Conservation (phyloP, 208 protist species). For the Trypanosoma lewisi region DNA sequence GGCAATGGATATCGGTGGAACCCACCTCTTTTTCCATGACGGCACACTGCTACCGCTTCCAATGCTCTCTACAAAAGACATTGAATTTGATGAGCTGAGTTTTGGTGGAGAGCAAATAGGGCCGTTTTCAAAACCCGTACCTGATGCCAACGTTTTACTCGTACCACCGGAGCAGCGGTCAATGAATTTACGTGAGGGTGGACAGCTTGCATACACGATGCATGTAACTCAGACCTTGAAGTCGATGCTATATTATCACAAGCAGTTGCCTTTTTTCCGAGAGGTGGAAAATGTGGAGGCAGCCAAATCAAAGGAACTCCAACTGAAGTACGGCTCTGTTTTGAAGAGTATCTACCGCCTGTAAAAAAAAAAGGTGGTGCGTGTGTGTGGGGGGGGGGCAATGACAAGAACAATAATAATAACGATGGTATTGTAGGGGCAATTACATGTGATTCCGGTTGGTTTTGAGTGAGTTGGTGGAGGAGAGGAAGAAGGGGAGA, state of each 20-base stretch:
- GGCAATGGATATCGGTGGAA: conserved; percentile 9
- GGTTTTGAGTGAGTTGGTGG: not conserved
- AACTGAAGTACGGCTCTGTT: conserved; percentile 53
- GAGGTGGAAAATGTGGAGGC: conserved; percentile 47
- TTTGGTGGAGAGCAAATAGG: conserved; percentile 9
- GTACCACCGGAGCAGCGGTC: conserved; percentile 26
- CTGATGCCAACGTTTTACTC: conserved; percentile 13
- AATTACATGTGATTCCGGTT: no score
- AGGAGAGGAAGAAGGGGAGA: not conserved
- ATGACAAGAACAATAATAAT: not conserved
- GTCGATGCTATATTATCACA: conserved; percentile 45
- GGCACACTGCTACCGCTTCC: conserved; percentile 48
- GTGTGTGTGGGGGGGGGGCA: not conserved
- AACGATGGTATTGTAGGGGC: no score
- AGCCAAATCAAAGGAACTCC: conserved; percentile 40
- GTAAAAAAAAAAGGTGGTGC: not conserved
- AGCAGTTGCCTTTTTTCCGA: conserved; percentile 37
- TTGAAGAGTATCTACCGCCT: conserved; percentile 62
- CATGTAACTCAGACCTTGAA: conserved; percentile 44
- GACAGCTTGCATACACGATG: conserved; percentile 34
- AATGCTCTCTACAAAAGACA: conserved; percentile 61
- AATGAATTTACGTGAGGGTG: conserved; percentile 4
- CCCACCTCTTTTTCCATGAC: conserved; percentile 29
- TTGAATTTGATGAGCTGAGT: conserved; percentile 67
- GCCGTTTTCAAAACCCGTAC: conserved; percentile 23